phyloP scores from a whole-genome alignment of 2,329 filamentous ascomycete species.

The Trichoderma gracile region DNA sequence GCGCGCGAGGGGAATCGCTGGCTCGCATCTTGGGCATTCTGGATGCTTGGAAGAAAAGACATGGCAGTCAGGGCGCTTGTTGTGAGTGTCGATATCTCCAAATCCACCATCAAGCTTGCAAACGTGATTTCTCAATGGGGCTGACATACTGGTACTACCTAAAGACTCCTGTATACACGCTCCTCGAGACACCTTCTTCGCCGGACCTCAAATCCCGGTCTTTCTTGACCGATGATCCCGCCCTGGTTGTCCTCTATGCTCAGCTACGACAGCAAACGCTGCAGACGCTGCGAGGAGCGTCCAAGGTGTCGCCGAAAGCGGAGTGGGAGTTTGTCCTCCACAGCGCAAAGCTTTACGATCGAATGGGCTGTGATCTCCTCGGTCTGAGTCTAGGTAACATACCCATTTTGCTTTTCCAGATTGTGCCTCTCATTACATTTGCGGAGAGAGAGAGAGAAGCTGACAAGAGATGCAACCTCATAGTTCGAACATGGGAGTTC shows the following conservation, averaged over 20 bases:
- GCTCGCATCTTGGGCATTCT: constrained; percentile 94
- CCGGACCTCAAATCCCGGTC: constrained; percentile 72
- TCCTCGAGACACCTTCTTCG: constrained; percentile 68
- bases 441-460: background rate
- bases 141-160: background rate
- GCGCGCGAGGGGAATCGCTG: constrained; percentile 83
- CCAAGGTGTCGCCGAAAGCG: constrained; percentile 72
- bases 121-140: too few species aligned
- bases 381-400: constrained; percentile 76
- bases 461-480: background rate
- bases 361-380: constrained; percentile 91
- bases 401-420: too few species aligned
- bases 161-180: constrained; percentile 73
- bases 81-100: constrained; percentile 49
- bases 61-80: constrained; percentile 83
- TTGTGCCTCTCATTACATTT: constrained; percentile 25
- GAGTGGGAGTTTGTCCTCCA: constrained; percentile 91
- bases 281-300: constrained; percentile 82
- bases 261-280: constrained; percentile 79
- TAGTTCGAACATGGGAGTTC: constrained; percentile 81
- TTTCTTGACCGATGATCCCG: constrained; percentile 88
- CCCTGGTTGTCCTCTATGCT: constrained; percentile 81
- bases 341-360: constrained; percentile 78
- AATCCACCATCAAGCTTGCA: too few species aligned
- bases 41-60: constrained; percentile 79